phyloP scores from a whole-genome alignment of 495 filamentous ascomycete species.

The Margaritispora aquatica region DNA sequence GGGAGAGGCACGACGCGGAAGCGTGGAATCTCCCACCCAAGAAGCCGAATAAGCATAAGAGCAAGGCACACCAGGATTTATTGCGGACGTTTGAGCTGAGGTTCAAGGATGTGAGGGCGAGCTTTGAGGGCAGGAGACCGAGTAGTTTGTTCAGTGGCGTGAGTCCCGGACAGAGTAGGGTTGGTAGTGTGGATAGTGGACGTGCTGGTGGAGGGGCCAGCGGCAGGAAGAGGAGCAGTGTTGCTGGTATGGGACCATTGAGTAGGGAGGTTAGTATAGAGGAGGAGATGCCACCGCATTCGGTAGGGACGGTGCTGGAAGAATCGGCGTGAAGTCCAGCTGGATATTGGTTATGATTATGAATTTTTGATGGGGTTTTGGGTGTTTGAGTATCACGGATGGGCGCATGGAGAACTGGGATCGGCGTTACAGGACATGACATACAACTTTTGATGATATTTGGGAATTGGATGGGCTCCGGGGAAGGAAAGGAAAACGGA shows the following conservation, averaged over 20 bases:
- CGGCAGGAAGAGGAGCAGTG: not conserved
- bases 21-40: slow-evolving; percentile 9
- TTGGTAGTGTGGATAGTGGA: slow-evolving; percentile 6
- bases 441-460: no score
- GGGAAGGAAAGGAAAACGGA: no score
- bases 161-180: slow-evolving; percentile 11
- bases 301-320: not conserved
- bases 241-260: not conserved
- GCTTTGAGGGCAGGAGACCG: not conserved
- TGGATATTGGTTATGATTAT: no score
- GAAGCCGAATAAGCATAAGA: not conserved
- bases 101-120: not conserved
- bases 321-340: no score
- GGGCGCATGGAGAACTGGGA: no score
- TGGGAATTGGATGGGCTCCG: no score
- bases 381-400: no score
- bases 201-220: not conserved
- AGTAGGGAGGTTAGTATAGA: not conserved
- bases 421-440: no score
- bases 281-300: not conserved
- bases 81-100: slow-evolving; percentile 10
- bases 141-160: slow-evolving; percentile 6
- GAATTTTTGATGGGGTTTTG: no score
- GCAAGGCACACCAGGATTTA: slow-evolving; percentile 11
- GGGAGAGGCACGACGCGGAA: slow-evolving; percentile 10